These are phyloP conservation scores for Yamagishiella unicocca DNA, from an alignment of 139 green algal genomes.

Conservation along the genomic window DNA sequence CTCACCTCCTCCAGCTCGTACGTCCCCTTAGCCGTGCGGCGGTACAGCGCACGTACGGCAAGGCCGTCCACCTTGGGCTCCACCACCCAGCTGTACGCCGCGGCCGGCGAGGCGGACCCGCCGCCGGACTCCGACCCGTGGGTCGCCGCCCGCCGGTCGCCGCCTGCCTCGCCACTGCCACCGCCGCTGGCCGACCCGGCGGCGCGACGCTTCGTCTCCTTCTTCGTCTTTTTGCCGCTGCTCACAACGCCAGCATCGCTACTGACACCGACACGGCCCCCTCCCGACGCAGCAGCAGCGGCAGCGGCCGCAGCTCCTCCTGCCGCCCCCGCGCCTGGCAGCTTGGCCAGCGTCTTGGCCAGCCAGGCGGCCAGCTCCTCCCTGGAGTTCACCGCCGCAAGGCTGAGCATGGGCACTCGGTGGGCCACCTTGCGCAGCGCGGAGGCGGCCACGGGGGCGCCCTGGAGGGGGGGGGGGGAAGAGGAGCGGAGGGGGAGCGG, in stretches of 20 bases:
- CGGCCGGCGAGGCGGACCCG: not conserved
- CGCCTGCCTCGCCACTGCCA: not conserved
- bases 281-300: not conserved
- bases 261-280: not conserved
- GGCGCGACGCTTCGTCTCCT: not conserved
- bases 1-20: constrained; percentile 42
- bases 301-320: not conserved
- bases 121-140: no score
- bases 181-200: not conserved
- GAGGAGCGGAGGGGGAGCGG: not conserved
- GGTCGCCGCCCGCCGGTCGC: no score
- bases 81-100: constrained; percentile 50
- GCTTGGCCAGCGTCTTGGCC: constrained; percentile 39
- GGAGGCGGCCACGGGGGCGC: not conserved
- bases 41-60: constrained; percentile 60
- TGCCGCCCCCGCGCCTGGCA: not conserved
- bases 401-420: constrained; percentile 40
- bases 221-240: not conserved
- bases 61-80: constrained; percentile 78
- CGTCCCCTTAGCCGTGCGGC: constrained; percentile 2
- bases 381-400: constrained; percentile 24
- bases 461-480: not conserved
- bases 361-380: constrained; percentile 33
- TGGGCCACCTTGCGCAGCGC: constrained; percentile 43
- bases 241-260: not conserved